Evolutionary conservation across 2,329 filamentous ascomycete species (phyloP), one percentile per base, ranked within the genome.

Genomic region (Talaromyces sp.): DNA sequence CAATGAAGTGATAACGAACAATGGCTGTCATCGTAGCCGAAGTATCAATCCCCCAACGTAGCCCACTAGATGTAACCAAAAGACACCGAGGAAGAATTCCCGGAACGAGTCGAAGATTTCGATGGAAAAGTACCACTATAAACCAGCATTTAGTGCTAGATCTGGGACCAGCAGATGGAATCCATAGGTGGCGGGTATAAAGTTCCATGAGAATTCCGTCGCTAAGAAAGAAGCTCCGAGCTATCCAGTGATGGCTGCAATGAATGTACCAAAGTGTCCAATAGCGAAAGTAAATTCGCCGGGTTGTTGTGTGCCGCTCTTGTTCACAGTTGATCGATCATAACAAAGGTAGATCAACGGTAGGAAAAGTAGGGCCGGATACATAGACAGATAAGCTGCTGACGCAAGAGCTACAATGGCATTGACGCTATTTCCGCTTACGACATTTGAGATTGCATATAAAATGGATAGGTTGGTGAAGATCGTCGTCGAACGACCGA

Each of bases 81-180:
- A 99, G 58, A 99, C 93, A 63, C 91, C 95, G 2, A 99, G 86
- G 84, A 98, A 99, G 83, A 99, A 99, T 71, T 91, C 89, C 45
- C 95, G 87, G 84, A 99, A 99, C 0, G 93, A 94, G 79, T 99
- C 95, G 76, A 99, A 99, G 88, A 99, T 99, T 76, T 99, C 94
- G 70, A 96, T 96, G 76, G 99, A 98, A 80, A 99, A 99, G 79
- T 99, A 99, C 95, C 95, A 99, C 95, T 95, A 99, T 1, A 99
- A 84, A 1, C 95, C 95, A 34, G 96, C 91, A 70, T 98, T 99
- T 13, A 95, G 95, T 0, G 94, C 96, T 47, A 99, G 84, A 75
- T 99, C 95, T 8, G 93, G 92, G 2, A 99, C 86, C 0, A 95
- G 88, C 43, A 99, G 85, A 72, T 97, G 93, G 56, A 96, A 92